phyloP scores from a whole-genome alignment of 768 basidiomycete genomes.

The Mycena epipterygia region DNA sequence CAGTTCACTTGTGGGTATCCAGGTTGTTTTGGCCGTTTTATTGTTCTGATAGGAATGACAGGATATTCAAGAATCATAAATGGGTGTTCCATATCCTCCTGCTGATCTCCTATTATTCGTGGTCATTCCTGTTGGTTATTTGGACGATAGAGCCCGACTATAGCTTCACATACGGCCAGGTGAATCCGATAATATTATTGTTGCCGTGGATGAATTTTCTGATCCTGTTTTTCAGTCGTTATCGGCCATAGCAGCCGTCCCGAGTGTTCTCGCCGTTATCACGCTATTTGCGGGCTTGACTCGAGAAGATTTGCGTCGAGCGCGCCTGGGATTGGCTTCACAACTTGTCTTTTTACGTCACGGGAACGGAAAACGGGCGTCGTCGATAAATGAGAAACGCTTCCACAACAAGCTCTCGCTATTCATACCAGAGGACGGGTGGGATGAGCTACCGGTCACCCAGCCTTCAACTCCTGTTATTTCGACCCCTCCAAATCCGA shows the following conservation, averaged over 20 bases:
- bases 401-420: neutral
- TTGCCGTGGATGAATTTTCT: neutral
- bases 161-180: conserved; percentile 8
- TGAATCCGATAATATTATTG: neutral
- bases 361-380: neutral
- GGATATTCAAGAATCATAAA: neutral
- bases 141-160: neutral
- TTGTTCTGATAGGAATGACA: neutral
- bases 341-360: neutral
- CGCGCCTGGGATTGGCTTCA: neutral
- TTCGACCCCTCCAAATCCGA: too few relatives aligned
- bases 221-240: neutral
- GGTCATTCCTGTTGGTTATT: neutral
- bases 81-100: neutral
- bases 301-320: neutral
- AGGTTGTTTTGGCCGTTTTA: neutral
- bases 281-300: neutral
- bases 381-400: neutral
- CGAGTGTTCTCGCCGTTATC: neutral
- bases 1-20: neutral
- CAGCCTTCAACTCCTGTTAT: too few relatives aligned
- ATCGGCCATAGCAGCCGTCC: neutral
- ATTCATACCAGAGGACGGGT: too few relatives aligned
- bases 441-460: too few relatives aligned
- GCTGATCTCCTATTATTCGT: neutral